Percentiles rank a stretch among this genome's conserved stretches.
These are phyloP conservation scores for Brettanomyces custersianus DNA, from an alignment of 805 yeast genomes.

Conservation along the genomic window DNA sequence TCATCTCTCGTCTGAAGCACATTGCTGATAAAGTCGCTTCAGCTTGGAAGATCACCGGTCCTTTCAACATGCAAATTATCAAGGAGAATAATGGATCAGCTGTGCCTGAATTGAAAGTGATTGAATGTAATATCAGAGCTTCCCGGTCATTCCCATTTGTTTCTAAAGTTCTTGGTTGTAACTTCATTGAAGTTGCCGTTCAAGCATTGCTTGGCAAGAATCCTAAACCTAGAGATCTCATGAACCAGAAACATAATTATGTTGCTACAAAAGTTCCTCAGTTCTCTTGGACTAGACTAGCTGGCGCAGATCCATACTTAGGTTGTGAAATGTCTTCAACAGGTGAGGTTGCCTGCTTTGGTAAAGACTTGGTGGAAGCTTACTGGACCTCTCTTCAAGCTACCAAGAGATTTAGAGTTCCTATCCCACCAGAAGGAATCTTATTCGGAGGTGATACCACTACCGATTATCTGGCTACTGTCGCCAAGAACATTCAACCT, in stretches of 20 bases:
- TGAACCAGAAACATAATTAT: constrained; percentile 64
- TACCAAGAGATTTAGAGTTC: constrained; percentile 94
- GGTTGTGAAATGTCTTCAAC: constrained; percentile 99
- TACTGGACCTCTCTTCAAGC: constrained; percentile 97
- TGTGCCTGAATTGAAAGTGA: constrained; percentile 74
- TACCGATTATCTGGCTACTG: constrained; percentile 59
- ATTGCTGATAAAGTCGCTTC: constrained; percentile 89
- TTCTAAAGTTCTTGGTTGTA: constrained; percentile 89
- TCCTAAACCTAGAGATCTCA: constrained; percentile 75
- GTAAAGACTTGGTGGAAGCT: constrained; percentile 76
- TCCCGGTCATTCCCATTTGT: constrained; percentile 99
- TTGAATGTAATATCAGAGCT: constrained; percentile 98
- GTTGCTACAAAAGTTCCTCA: constrained; percentile 98
- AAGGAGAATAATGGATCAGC: constrained; percentile 54
- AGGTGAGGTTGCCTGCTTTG: constrained; percentile 98
- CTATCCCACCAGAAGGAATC: constrained; percentile 82
- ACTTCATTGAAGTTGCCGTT: constrained; percentile 92
- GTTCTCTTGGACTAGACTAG: constrained; percentile 94
- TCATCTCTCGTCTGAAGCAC: constrained; percentile 67
- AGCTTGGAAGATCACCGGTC: constrained; percentile 96
- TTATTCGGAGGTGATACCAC: constrained; percentile 90
- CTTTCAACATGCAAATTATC: constrained; percentile 97
- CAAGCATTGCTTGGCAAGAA: constrained; percentile 70
- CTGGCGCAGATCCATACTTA: constrained; percentile 98
- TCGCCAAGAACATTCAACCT: constrained; percentile 58